Evolutionary conservation across 495 filamentous ascomycete species (phyloP), one percentile per base, ranked within the genome.

Genomic region (Penicillium psychrofluorescens): DNA sequence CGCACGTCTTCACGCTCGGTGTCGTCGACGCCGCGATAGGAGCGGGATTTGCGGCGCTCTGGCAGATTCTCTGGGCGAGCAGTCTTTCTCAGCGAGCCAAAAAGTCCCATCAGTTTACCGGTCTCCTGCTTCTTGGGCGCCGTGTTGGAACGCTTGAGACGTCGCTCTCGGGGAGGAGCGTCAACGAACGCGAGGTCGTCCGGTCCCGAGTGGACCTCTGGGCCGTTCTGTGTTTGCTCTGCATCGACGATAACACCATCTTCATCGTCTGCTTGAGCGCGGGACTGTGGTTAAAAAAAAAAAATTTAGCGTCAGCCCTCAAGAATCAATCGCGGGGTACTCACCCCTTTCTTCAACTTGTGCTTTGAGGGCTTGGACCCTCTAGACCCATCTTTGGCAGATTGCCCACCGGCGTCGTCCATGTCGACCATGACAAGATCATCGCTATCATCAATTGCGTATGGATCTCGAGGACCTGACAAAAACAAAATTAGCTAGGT

Each of bases 151-250:
- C 69, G 71, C 36, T 71, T 73, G 13, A 64, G 40, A 7, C 72
- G 66, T 22, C 67, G 63, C 83, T 95, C 49, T 83, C 70, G 31
- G 65, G 79, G 55, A 77, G 78, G 61, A 72, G 76, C 62, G 78
- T 84, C 94, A 74, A 95, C 55, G 84, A 72, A 55, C 74, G 88
- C 54, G 82, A 77, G 30, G 80, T 84, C 79, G 84, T 88, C 74
- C 7, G 70, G 66, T 2, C 71, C 70, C 29, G 65, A 67, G 12
- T 61, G 36, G 7, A 72, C 55, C 22, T 71, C 63, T 39, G 68
- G 61, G 11, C 45, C 59, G 15, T 53, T 59, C 12, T 54, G 61
- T 27, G 56, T 55, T 45, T 61, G 65, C 1, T 72, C 67, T 27
- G 58, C 61, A 42, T 76, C 74, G 14, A 74, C 67, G 56, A 77